Conservation (phyloP, 116 monocot species). For the Posidonia oceanica region DNA sequence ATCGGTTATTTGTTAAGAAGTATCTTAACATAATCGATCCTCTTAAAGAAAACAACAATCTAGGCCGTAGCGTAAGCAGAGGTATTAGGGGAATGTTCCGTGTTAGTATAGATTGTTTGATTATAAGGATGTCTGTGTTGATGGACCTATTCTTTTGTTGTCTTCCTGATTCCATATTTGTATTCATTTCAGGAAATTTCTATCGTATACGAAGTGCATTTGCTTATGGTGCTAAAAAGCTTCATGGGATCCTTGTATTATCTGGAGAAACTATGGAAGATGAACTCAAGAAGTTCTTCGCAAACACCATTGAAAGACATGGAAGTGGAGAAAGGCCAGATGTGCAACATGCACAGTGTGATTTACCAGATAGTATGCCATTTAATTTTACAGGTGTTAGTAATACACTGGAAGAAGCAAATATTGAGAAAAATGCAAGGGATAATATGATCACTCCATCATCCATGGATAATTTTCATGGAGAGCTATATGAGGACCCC, state of each 20-base stretch:
- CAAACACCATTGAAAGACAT: constrained; percentile 53
- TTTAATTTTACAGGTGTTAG: background rate
- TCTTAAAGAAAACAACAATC: constrained; percentile 68
- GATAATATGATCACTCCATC: background rate
- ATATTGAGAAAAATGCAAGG: background rate
- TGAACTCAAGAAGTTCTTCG: constrained; percentile 50
- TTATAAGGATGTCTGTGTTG: background rate
- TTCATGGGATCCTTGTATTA: constrained; percentile 18
- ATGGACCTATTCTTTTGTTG: background rate
- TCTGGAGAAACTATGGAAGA: constrained; percentile 25
- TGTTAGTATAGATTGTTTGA: background rate
- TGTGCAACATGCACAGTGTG: constrained; percentile 7
- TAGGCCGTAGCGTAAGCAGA: constrained; percentile 80
- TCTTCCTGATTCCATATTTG: background rate
- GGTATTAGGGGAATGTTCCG: constrained; percentile 16
- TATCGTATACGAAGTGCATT: constrained; percentile 80
- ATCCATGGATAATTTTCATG: constrained; percentile 2
- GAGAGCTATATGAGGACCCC: constrained; percentile 15
- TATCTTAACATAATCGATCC: constrained; percentile 84
- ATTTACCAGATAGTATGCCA: background rate
- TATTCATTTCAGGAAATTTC: constrained; percentile 43
- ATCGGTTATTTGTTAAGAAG: constrained; percentile 34
- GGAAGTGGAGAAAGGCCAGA: constrained; percentile 34
- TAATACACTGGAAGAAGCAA: background rate
- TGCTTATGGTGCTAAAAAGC: constrained; percentile 62